Percentiles rank a stretch among this genome's conserved stretches.
Conservation (phyloP, 73 alveolate genomes). For the Uronychia setigera region DNA sequence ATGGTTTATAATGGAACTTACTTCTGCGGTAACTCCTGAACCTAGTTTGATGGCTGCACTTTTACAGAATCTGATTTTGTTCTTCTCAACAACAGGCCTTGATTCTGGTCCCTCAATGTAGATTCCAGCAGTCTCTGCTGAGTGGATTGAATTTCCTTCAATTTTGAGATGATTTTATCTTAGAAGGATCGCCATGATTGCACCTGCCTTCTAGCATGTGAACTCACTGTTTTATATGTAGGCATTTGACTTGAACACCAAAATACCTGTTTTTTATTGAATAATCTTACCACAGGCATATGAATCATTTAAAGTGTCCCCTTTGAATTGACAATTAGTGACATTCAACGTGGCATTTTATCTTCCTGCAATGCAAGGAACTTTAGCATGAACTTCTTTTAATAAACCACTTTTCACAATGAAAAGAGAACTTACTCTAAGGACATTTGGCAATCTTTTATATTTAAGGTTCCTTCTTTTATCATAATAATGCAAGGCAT, state of each 20-base stretch:
- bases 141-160: conserved; percentile 25
- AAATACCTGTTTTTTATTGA: conserved; percentile 47
- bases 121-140: conserved; percentile 66
- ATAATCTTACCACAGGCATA: background rate
- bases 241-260: conserved; percentile 9
- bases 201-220: conserved; percentile 54
- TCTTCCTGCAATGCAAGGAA: conserved; percentile 45
- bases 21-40: conserved; percentile 19
- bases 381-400: conserved; percentile 42
- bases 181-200: conserved; percentile 35
- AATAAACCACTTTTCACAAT: conserved; percentile 17
- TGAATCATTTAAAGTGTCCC: conserved; percentile 47
- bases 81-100: conserved; percentile 35
- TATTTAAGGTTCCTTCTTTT: conserved; percentile 29
- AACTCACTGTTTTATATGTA: conserved; percentile 15
- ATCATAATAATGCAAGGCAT: conserved; percentile 40
- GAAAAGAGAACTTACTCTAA: conserved; percentile 32
- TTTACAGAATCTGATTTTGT: conserved; percentile 20
- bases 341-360: conserved; percentile 6
- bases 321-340: conserved; percentile 35
- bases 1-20: background rate
- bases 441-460: conserved; percentile 30
- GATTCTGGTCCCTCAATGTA: conserved; percentile 54
- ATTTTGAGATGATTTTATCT: conserved; percentile 19
- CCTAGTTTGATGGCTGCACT: conserved; percentile 14